Evolutionary conservation across 257 asterid species (phyloP).

Genomic region (Plantago major): DNA sequence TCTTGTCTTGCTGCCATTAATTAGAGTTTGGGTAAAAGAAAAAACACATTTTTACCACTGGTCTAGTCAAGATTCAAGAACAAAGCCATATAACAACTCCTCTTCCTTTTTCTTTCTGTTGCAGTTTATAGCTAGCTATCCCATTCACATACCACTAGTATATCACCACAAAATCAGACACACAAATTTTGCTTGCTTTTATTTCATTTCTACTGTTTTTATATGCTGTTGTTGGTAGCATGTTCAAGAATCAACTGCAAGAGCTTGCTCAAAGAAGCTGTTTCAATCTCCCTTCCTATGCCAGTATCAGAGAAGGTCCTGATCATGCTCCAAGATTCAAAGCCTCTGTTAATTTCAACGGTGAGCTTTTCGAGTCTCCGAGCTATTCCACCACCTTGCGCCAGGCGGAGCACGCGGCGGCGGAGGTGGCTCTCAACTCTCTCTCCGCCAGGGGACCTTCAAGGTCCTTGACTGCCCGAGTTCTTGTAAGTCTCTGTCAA

Average conservation of each 20-base stretch:
- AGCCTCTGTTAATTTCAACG: slow-evolving; percentile 47
- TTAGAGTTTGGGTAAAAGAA: background rate
- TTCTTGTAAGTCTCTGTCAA: slow-evolving; percentile 33
- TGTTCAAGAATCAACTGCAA: slow-evolving; percentile 52
- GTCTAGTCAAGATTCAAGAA: too few species aligned
- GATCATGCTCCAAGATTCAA: slow-evolving; percentile 53
- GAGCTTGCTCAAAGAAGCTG: slow-evolving; percentile 50
- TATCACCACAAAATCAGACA: too few species aligned
- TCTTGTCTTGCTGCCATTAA: slow-evolving; percentile 7
- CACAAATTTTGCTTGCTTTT: background rate
- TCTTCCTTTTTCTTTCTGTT: too few species aligned
- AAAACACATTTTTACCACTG: background rate
- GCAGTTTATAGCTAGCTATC: too few species aligned
- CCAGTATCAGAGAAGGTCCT: slow-evolving; percentile 44
- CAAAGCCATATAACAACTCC: too few species aligned
- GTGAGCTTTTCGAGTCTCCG: slow-evolving; percentile 36
- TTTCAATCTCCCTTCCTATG: slow-evolving; percentile 45
- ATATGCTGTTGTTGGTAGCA: background rate
- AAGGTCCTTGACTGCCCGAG: slow-evolving; percentile 44
- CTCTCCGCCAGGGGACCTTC: slow-evolving; percentile 50
- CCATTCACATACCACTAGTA: too few species aligned
- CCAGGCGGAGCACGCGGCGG: slow-evolving; percentile 61
- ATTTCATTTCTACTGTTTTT: background rate
- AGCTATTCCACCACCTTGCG: slow-evolving; percentile 34
- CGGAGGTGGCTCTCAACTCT: slow-evolving; percentile 48